phyloP scores from a whole-genome alignment of 164 flowering plant species.

The Euptelea pleiosperma region DNA sequence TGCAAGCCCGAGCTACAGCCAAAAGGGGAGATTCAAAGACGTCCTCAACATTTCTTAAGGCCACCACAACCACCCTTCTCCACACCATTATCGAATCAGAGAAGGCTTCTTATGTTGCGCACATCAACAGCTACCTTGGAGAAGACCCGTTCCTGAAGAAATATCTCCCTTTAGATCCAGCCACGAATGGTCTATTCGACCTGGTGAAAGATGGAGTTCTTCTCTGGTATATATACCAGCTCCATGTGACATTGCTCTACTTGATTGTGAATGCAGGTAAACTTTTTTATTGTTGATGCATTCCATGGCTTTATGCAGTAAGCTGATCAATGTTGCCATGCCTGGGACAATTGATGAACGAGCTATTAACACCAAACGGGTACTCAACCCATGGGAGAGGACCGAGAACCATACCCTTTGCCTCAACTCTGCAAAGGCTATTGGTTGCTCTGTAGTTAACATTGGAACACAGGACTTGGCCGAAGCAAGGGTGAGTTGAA shows the following conservation, averaged over 20 bases:
- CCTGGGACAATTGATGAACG: constrained; percentile 96
- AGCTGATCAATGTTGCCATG: constrained; percentile 93
- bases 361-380: constrained; percentile 79
- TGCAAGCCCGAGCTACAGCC: constrained; percentile 46
- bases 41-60: constrained; percentile 64
- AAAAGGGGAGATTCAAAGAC: constrained; percentile 51
- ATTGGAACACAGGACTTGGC: constrained; percentile 89
- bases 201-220: constrained; percentile 83
- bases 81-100: constrained; percentile 75
- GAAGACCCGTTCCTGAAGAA: constrained; percentile 60
- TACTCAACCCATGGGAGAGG: constrained; percentile 94
- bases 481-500: constrained; percentile 79
- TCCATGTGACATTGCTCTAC: not conserved
- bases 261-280: not conserved
- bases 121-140: constrained; percentile 77
- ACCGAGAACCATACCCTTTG: constrained; percentile 96
- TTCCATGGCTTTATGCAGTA: constrained; percentile 46
- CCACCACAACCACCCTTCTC: constrained; percentile 64
- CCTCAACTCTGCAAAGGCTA: constrained; percentile 96
- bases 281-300: constrained; percentile 6
- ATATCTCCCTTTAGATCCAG: constrained; percentile 69
- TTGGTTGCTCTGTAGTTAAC: constrained; percentile 95
- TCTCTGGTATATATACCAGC: constrained; percentile 48
- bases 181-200: constrained; percentile 56
- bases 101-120: constrained; percentile 64